Evolutionary conservation across 257 asterid genomes (phyloP).

Genomic region (Solanum chiquidenum): DNA sequence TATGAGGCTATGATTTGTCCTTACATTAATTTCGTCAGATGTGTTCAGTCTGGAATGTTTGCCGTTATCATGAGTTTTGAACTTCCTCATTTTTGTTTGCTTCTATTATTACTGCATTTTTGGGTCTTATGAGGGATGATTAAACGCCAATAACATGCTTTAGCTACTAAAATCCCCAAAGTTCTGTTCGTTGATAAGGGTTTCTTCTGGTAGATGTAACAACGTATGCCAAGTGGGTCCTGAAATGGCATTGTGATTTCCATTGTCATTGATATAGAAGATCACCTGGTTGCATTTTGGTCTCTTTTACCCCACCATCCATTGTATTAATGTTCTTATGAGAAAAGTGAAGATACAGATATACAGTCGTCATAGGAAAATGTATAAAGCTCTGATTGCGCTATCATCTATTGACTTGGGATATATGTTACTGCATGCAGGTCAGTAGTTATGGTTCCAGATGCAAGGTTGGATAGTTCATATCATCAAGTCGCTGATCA

Average conservation of each 20-base stretch:
- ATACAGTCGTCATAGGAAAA: background rate
- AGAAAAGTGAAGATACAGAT: background rate
- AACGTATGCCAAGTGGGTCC: background rate
- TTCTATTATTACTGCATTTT: background rate
- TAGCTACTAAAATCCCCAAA: background rate
- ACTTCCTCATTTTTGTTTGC: background rate
- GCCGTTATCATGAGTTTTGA: background rate
- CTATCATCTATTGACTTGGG: background rate
- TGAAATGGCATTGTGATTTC: background rate
- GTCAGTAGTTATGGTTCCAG: constrained; percentile 94
- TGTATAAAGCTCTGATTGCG: background rate
- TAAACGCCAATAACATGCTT: background rate
- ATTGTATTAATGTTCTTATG: background rate
- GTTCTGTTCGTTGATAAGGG: background rate
- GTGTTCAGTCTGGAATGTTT: background rate
- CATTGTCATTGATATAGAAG: background rate
- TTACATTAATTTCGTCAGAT: background rate
- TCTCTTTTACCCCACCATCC: background rate
- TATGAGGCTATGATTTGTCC: background rate
- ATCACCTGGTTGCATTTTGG: background rate
- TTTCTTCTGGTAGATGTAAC: background rate
- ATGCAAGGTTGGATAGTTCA: constrained; percentile 72
- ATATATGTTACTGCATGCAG: constrained; percentile 30
- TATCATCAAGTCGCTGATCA: constrained; percentile 59
- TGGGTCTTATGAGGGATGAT: background rate